Evolutionary conservation across 225 moss, liverwort and hornwort species (phyloP).

Genomic region (Climacium dendroides): DNA sequence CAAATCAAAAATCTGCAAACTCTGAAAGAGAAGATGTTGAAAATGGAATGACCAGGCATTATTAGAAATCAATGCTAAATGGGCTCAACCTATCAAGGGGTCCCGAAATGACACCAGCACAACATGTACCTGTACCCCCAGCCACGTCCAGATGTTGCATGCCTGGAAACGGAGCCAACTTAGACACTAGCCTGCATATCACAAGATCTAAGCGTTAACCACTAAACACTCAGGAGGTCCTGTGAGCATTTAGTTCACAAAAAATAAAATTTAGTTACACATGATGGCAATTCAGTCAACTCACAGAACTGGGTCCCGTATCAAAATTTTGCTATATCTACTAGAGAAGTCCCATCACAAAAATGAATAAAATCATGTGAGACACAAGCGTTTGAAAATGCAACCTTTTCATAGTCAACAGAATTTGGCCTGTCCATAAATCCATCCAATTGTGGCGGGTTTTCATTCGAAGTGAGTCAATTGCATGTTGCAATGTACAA

Average conservation of each 20-base stretch:
- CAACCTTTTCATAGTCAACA: neutral
- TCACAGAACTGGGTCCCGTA: neutral
- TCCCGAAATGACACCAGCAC: neutral
- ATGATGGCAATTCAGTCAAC: neutral
- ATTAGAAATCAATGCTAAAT: neutral
- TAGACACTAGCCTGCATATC: constrained; percentile 67
- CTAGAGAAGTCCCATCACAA: neutral
- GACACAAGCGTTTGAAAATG: neutral
- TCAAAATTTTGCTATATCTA: neutral
- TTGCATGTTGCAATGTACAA: neutral
- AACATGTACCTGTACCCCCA: constrained; percentile 73
- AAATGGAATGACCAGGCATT: neutral
- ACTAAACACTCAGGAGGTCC: neutral
- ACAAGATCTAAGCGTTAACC: neutral
- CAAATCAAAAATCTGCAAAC: neutral
- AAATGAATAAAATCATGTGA: neutral
- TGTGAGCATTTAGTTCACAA: neutral
- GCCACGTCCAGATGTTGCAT: constrained; percentile 98
- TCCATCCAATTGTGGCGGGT: neutral
- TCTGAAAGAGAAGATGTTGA: neutral
- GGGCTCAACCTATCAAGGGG: neutral
- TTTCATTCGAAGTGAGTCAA: neutral
- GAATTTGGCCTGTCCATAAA: neutral
- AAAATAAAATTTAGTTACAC: neutral
- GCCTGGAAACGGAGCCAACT: constrained; percentile 84